Base-by-base conservation (phyloP, 805 yeast species). In the Nakazawaea ambrosiae region DNA sequence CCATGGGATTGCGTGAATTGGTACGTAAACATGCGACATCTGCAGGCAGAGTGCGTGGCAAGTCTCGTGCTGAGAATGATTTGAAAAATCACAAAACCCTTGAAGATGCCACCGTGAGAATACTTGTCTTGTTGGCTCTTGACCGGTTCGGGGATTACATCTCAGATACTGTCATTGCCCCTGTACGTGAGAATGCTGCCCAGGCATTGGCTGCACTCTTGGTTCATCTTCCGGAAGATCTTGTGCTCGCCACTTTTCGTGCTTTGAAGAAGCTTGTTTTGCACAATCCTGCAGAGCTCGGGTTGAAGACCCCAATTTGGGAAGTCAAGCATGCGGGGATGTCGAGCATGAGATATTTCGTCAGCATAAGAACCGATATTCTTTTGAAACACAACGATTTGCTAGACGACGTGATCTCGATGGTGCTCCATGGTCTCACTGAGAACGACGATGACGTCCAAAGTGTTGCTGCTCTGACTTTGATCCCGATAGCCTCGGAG, bases 271-370 rank as follows among this genome's bases (percentile, higher is more conserved):
- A 73, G 30, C 62, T 92, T 36, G 87, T 89, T 1, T 58, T 81
- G 33, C 97, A 90, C 55, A 66, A 70, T 30, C 50, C 63, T 4
- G 36, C 38, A n/a, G 46, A 43, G 17, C 56, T 73, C 17, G 75
- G 65, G 1, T 57, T 65, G 10, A 63, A 69, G 31, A 52, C 62
- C 14, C 75, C 81, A 3, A 72, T 88, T 39, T 92, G 98, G 98
- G 97, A 94, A 55, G 97, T 96, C 3, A 84, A 92, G 42, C 98
- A 92, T 65, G 98, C 97, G 48, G 99, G 97, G 34, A 78, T 92
- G 80, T 71, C 92, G 10, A 98, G 97, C 0, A 65, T 92, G 36
- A 68, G 95, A 36, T 92, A 92, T 58, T 80, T 92, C 48, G 98
- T 90, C 9, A 81, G 95, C 42, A 87, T 90, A 3, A 70, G 95